Conservation (phyloP, 2,329 filamentous ascomycete species). For the Neonectria magnoliae region DNA sequence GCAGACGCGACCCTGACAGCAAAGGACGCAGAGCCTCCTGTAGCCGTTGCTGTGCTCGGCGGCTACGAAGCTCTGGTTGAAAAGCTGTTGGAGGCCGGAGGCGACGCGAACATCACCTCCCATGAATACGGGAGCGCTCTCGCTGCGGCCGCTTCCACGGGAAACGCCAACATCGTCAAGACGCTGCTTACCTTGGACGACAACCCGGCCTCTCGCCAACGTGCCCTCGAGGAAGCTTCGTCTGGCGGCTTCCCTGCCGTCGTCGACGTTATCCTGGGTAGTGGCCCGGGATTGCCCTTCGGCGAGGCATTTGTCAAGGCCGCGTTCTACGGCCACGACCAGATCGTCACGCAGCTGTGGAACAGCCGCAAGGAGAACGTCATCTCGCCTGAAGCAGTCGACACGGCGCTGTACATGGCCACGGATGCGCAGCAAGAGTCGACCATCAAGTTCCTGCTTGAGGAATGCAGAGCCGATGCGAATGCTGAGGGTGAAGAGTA, state of each 20-base stretch:
- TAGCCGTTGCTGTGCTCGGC: conserved; percentile 18
- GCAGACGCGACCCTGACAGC: conserved; percentile 17
- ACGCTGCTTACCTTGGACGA: conserved; percentile 14
- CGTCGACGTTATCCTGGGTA: conserved; percentile 7
- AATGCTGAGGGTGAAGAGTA: conserved; percentile 14
- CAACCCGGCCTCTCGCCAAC: conserved; percentile 10
- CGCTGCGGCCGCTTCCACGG: conserved; percentile 20
- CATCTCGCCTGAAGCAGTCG: neutral
- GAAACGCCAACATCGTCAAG: conserved; percentile 19
- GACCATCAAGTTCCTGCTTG: conserved; percentile 10
- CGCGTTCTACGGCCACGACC: conserved; percentile 31
- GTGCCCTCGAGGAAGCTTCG: conserved; percentile 20
- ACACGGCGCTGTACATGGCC: conserved; percentile 12
- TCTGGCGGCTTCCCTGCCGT: conserved; percentile 11
- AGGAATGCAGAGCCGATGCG: conserved; percentile 6
- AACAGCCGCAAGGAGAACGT: conserved; percentile 7
- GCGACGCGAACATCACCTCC: conserved; percentile 11
- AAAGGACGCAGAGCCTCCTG: conserved; percentile 12
- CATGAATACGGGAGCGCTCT: conserved; percentile 17
- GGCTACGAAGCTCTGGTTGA: conserved; percentile 25
- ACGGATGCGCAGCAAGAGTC: conserved; percentile 17
- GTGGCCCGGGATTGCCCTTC: conserved; percentile 5
- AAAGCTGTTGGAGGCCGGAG: conserved; percentile 14
- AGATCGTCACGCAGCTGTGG: conserved; percentile 15
- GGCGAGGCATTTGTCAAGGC: conserved; percentile 14